A percentile compares a stretch with the other conserved stretches of the same genome.
Evolutionary conservation across 2,329 filamentous ascomycete species (phyloP).

Genomic region (Aspergillus luchuensis): DNA sequence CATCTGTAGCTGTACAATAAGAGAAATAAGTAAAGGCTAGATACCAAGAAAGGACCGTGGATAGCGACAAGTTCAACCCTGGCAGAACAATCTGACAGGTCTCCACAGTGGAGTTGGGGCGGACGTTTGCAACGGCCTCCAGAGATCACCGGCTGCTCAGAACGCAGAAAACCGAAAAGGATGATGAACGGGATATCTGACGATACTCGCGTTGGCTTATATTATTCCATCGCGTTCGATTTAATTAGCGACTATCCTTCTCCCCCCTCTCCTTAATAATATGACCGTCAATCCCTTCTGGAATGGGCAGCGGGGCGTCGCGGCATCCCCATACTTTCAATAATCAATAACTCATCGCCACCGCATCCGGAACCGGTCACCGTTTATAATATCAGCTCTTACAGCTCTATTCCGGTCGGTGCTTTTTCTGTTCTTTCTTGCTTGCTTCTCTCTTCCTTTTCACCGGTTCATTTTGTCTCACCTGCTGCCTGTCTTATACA

Average conservation of each 20-base stretch:
- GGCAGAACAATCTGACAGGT: not conserved
- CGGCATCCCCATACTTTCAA: slow-evolving; percentile 16
- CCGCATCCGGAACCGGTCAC: not conserved
- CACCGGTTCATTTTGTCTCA: not conserved
- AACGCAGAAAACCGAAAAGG: not conserved
- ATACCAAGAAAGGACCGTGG: not conserved
- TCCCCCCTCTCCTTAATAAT: not conserved
- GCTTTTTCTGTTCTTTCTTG: not conserved
- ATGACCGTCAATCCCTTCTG: slow-evolving; percentile 20
- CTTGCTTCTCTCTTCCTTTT: not conserved
- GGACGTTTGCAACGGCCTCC: not conserved
- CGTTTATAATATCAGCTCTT: not conserved
- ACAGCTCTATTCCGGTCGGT: not conserved
- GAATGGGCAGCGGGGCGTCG: slow-evolving; percentile 12
- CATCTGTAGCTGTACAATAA: no score
- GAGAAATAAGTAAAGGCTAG: no score
- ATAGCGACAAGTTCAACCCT: not conserved
- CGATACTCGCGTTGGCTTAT: no score
- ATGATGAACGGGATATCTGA: no score
- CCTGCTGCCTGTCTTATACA: not conserved
- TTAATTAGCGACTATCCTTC: not conserved
- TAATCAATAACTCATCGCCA: slow-evolving; percentile 9
- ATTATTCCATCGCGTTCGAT: not conserved
- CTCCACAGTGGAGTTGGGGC: slow-evolving; percentile 1
- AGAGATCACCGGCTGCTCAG: not conserved